Conservation (phyloP, 2,329 filamentous ascomycete genomes). For the Lachnellula suecica region DNA sequence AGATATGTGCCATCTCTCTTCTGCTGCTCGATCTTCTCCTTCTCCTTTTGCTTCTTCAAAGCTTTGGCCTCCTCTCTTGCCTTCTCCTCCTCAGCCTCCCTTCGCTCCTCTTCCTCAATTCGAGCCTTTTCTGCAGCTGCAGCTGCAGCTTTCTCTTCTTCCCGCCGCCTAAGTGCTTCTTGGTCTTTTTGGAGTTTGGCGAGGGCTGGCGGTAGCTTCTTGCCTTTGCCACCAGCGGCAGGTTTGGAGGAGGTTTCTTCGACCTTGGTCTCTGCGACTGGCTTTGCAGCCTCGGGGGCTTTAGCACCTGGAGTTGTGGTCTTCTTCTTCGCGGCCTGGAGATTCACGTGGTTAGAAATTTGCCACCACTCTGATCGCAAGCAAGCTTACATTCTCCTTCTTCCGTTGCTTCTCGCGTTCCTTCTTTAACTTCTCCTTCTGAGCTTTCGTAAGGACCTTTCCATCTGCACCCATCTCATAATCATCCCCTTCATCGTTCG, state of each 20-base stretch:
- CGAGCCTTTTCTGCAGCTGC: conserved; percentile 64
- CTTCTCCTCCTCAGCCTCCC: conserved; percentile 66
- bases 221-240: conserved; percentile 69
- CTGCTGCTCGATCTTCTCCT: conserved; percentile 80
- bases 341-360: conserved; percentile 7
- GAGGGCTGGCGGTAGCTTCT: conserved; percentile 81
- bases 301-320: conserved; percentile 51
- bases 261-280: conserved; percentile 49
- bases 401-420: conserved; percentile 98
- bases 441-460: conserved; percentile 88
- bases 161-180: conserved; percentile 65
- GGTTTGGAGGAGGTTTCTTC: conserved; percentile 41
- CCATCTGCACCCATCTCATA: conserved; percentile 57
- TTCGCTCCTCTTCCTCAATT: conserved; percentile 64
- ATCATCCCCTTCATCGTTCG: conserved; percentile 42
- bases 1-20: conserved; percentile 87
- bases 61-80: conserved; percentile 71
- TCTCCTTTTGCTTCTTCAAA: conserved; percentile 81
- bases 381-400: conserved; percentile 79
- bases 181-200: conserved; percentile 78
- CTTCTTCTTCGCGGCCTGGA: conserved; percentile 83
- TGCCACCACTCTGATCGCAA: conserved; percentile 6
- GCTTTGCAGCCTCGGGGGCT: conserved; percentile 55
- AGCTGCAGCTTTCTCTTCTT: conserved; percentile 61
- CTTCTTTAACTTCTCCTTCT: conserved; percentile 98